These are phyloP conservation scores for Lunularia cruciata DNA, from an alignment of 225 moss, liverwort and hornwort genomes.

Conservation along the genomic window DNA sequence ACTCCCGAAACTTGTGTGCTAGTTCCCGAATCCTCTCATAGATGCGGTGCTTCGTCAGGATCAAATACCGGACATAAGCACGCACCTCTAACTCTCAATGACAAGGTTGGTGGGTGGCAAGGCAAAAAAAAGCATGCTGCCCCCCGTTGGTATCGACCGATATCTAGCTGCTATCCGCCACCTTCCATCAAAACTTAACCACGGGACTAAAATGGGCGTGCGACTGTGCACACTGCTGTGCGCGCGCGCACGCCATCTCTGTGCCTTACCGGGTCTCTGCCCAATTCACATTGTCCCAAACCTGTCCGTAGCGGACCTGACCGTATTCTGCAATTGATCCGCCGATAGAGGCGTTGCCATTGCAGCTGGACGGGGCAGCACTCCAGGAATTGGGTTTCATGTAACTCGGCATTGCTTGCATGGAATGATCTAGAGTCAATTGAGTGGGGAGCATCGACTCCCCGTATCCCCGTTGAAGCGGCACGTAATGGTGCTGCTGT, in stretches of 20 bases:
- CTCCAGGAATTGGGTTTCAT: not conserved
- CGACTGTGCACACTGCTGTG: too few species aligned
- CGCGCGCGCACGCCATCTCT: not conserved
- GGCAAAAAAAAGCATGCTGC: slow-evolving; percentile 18
- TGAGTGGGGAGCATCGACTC: not conserved
- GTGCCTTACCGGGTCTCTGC: slow-evolving; percentile 1
- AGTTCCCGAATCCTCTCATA: slow-evolving; percentile 11
- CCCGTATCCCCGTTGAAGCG: slow-evolving; percentile 1
- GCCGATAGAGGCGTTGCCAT: slow-evolving; percentile 1
- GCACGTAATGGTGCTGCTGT: not conserved
- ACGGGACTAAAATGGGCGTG: not conserved
- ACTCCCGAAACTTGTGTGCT: not conserved
- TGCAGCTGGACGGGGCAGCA: not conserved
- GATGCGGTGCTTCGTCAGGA: not conserved
- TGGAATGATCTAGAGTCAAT: slow-evolving; percentile 8
- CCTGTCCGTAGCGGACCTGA: not conserved
- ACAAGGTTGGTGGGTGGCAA: slow-evolving; percentile 17
- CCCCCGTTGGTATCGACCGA: slow-evolving; percentile 16
- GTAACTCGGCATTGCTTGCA: not conserved
- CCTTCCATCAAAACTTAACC: slow-evolving; percentile 25
- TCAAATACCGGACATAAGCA: not conserved
- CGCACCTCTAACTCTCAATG: slow-evolving; percentile 10
- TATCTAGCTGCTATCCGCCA: slow-evolving; percentile 23
- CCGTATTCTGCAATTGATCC: slow-evolving; percentile 9
- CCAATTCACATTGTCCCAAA: slow-evolving; percentile 6